These are phyloP conservation scores for Epichloe festucae DNA, from an alignment of 2,329 filamentous ascomycete genomes.

Conservation along the genomic window DNA sequence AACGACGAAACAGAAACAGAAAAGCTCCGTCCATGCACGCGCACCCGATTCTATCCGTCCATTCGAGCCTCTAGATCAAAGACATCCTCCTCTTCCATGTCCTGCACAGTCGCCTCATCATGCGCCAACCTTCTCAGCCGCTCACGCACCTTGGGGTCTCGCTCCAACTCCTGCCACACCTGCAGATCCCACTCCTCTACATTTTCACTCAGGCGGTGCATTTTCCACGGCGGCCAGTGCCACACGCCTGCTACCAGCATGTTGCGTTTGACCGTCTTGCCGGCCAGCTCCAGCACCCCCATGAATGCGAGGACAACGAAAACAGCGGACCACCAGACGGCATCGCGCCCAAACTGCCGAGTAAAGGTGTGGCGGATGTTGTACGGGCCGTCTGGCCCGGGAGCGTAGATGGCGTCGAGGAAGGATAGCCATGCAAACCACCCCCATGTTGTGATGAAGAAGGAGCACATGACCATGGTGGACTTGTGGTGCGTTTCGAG, in stretches of 20 bases:
- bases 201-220: slow-evolving; percentile 20
- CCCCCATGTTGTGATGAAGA: slow-evolving; percentile 47
- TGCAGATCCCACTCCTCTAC: slow-evolving; percentile 39
- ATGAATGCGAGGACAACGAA: slow-evolving; percentile 49
- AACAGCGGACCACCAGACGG: slow-evolving; percentile 62
- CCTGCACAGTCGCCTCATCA: slow-evolving; percentile 18
- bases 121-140: slow-evolving; percentile 28
- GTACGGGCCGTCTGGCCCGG: slow-evolving; percentile 39
- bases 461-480: slow-evolving; percentile 43
- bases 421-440: slow-evolving; percentile 68
- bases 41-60: neutral
- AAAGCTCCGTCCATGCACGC: neutral
- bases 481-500: slow-evolving; percentile 71
- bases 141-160: slow-evolving; percentile 31
- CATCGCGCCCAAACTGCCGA: slow-evolving; percentile 51
- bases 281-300: slow-evolving; percentile 51
- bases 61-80: slow-evolving; percentile 3
- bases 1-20: neutral
- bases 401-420: slow-evolving; percentile 49
- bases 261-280: slow-evolving; percentile 34
- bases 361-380: slow-evolving; percentile 56
- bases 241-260: slow-evolving; percentile 34
- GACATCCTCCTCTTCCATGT: slow-evolving; percentile 11
- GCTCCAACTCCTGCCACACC: slow-evolving; percentile 46
- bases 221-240: slow-evolving; percentile 32